Evolutionary conservation across 768 basidiomycete species (phyloP).

Genomic region (Boletus subparvulus): DNA sequence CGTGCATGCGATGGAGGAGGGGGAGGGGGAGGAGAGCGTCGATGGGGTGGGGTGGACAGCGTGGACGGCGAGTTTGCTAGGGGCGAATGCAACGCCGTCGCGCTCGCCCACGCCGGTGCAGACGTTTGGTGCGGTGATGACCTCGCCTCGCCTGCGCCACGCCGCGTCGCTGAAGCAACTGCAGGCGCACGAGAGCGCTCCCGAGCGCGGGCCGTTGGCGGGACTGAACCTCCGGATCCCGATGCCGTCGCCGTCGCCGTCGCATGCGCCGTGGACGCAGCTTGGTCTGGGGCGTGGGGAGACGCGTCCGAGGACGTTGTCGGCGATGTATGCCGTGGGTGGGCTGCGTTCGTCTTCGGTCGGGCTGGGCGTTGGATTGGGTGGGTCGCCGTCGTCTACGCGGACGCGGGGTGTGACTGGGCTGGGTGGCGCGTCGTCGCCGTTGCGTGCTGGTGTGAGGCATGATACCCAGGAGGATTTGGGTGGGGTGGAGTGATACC

Average conservation of each 20-base stretch:
- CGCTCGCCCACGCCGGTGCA: constrained; percentile 43
- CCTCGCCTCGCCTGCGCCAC: constrained; percentile 57
- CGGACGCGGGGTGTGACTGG: not conserved
- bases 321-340: constrained; percentile 65
- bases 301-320: constrained; percentile 48
- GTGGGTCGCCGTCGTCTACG: constrained; percentile 15
- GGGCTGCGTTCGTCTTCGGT: constrained; percentile 45
- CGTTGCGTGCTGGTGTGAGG: not conserved
- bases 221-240: constrained; percentile 54
- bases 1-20: constrained; percentile 39
- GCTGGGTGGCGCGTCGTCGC: not conserved
- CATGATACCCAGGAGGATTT: constrained; percentile 5
- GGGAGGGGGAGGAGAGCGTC: not conserved
- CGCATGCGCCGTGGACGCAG: constrained; percentile 5
- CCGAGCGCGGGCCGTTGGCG: constrained; percentile 37
- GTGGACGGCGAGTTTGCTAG: constrained; percentile 61
- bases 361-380: constrained; percentile 22
- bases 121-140: constrained; percentile 76
- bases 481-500: constrained; percentile 23
- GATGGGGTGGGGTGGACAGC: constrained; percentile 32
- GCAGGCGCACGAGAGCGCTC: constrained; percentile 6
- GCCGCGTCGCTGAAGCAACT: constrained; percentile 39
- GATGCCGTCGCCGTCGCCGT: constrained; percentile 43
- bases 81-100: constrained; percentile 34
- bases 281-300: constrained; percentile 17